A percentile compares a stretch with the other conserved stretches of the same genome.
Evolutionary conservation across 345 rosid species (phyloP).

Genomic region (Linum lewisii): DNA sequence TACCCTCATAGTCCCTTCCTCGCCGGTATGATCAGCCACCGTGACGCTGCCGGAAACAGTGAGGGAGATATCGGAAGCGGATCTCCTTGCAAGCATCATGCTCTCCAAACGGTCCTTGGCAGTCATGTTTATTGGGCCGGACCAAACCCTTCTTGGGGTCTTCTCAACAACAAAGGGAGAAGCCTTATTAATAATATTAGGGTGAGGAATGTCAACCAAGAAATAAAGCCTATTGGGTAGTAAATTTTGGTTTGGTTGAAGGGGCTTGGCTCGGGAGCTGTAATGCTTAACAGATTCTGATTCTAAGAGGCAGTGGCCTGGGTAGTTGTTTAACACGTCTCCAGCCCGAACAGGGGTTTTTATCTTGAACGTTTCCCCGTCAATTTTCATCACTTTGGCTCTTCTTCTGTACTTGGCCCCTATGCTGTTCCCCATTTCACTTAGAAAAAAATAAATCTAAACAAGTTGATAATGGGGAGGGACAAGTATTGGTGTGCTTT

Average conservation of each 20-base stretch:
- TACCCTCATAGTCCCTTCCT: slow-evolving; percentile 5
- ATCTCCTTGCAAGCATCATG: slow-evolving; percentile 68
- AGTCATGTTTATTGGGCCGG: slow-evolving; percentile 57
- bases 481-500: not conserved
- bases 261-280: slow-evolving; percentile 67
- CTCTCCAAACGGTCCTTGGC: slow-evolving; percentile 82
- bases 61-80: slow-evolving; percentile 61
- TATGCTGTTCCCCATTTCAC: slow-evolving; percentile 65
- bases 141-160: slow-evolving; percentile 60
- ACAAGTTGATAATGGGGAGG: too few species aligned
- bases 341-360: slow-evolving; percentile 76
- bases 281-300: slow-evolving; percentile 70
- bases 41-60: not conserved
- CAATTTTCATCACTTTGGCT: slow-evolving; percentile 70
- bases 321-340: slow-evolving; percentile 44
- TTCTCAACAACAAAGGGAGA: slow-evolving; percentile 15
- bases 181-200: too few species aligned
- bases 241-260: slow-evolving; percentile 44
- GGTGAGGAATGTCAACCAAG: slow-evolving; percentile 57
- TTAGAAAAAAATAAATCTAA: too few species aligned
- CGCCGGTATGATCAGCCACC: not conserved
- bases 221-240: slow-evolving; percentile 74
- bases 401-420: slow-evolving; percentile 40
- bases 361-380: slow-evolving; percentile 74
- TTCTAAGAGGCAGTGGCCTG: slow-evolving; percentile 63